phyloP scores from a whole-genome alignment of 306 rosid genomes.

The Fragaria ananassa region DNA sequence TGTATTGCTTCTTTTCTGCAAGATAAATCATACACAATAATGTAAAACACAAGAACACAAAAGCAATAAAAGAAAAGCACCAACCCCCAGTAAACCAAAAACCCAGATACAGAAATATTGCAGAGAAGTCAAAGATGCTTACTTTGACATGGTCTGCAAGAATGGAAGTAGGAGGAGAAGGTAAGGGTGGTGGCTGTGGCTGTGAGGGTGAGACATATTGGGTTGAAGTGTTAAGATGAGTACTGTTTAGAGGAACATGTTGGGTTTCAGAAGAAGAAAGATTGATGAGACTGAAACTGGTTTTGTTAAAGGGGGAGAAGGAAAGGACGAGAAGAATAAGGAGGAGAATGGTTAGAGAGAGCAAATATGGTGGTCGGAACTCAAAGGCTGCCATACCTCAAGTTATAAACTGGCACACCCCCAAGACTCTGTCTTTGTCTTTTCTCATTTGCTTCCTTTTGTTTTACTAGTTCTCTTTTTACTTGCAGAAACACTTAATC shows the following conservation, averaged over 20 bases:
- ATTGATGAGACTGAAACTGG: background rate
- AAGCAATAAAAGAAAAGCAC: background rate
- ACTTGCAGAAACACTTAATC: background rate
- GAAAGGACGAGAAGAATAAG: slow-evolving; percentile 11
- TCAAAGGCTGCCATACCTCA: slow-evolving; percentile 10
- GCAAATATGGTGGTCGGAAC: slow-evolving; percentile 21
- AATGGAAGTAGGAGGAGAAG: slow-evolving; percentile 6
- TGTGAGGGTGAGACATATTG: slow-evolving; percentile 2
- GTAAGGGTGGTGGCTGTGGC: background rate
- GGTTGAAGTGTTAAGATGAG: background rate
- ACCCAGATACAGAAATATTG: too few relatives aligned
- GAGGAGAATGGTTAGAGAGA: slow-evolving; percentile 13
- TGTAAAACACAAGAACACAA: background rate
- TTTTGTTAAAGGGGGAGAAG: slow-evolving; percentile 16
- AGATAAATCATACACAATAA: background rate
- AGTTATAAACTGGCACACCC: background rate
- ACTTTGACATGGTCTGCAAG: slow-evolving; percentile 16
- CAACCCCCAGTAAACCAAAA: too few relatives aligned
- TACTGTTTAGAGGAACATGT: background rate
- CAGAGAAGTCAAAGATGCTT: background rate
- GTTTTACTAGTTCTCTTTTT: background rate
- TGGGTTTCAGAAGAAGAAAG: background rate
- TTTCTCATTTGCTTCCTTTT: background rate
- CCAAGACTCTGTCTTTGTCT: background rate
- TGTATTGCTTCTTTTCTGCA: background rate